These are phyloP conservation scores for Arachis hypogaea DNA, from an alignment of 306 rosid genomes.

Conservation along the genomic window DNA sequence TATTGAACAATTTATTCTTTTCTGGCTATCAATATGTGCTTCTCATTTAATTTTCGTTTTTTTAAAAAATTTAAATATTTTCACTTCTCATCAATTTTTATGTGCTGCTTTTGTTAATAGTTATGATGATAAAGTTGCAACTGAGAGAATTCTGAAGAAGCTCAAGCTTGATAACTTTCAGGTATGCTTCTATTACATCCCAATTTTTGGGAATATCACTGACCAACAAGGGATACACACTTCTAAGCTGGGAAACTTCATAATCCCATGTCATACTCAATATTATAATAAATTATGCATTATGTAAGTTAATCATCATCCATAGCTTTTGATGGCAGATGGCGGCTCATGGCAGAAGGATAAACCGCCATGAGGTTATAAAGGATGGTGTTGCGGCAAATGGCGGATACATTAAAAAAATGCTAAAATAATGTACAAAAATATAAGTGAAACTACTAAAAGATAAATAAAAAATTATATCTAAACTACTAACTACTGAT, in stretches of 20 bases:
- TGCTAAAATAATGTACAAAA: too few species aligned
- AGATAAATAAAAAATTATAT: too few species aligned
- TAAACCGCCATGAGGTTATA: too few species aligned
- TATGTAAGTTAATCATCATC: neutral
- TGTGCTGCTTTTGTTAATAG: conserved; percentile 47
- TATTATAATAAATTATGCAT: neutral
- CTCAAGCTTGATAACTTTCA: conserved; percentile 85
- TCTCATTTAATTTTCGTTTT: conserved; percentile 12
- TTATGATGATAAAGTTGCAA: conserved; percentile 69
- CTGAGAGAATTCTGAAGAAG: conserved; percentile 74
- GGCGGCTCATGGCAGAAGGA: too few species aligned
- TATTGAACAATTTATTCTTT: conserved; percentile 18
- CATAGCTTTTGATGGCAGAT: too few species aligned
- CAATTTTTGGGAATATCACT: neutral
- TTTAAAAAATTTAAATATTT: neutral
- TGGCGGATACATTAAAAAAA: too few species aligned
- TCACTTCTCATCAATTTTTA: conserved; percentile 10
- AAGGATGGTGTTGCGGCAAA: too few species aligned
- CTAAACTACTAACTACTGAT: too few species aligned
- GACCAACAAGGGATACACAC: neutral
- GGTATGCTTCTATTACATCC: conserved; percentile 48
- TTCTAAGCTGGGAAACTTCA: neutral
- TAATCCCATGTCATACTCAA: neutral
- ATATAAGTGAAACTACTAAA: too few species aligned
- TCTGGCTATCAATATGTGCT: conserved; percentile 26